A percentile compares a stretch with the other conserved stretches of the same genome.
Conservation (phyloP, 2,329 filamentous ascomycete species). For the Berkeleyomyces basicola region DNA sequence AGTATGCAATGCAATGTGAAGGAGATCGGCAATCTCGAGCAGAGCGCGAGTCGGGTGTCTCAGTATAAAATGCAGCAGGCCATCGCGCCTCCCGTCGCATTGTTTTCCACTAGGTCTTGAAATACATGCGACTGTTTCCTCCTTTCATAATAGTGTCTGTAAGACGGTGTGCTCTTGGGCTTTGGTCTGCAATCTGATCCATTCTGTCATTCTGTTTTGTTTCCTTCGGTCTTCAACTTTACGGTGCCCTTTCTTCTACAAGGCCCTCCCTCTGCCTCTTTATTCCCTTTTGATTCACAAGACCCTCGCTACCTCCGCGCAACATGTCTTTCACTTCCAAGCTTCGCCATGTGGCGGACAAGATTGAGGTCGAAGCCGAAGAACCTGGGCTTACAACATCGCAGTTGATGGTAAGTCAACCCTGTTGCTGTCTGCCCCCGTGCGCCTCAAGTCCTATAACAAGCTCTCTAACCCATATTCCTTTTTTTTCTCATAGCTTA, state of each 20-base stretch:
- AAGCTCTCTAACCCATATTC: background rate
- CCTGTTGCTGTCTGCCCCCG: background rate
- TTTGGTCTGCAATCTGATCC: background rate
- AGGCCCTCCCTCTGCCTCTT: background rate
- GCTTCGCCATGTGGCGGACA: slow-evolving; percentile 28
- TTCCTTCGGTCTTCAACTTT: background rate
- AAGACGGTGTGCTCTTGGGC: background rate
- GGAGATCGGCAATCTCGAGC: background rate
- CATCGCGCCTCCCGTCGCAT: background rate
- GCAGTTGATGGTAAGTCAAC: slow-evolving; percentile 52
- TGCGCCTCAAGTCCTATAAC: background rate
- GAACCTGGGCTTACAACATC: slow-evolving; percentile 52
- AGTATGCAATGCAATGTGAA: background rate
- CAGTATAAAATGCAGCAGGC: background rate
- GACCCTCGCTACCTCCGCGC: background rate
- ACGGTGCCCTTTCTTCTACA: background rate
- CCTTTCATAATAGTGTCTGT: background rate
- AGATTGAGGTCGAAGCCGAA: slow-evolving; percentile 57
- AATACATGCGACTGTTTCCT: background rate
- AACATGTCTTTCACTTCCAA: slow-evolving; percentile 1
- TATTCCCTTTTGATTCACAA: background rate
- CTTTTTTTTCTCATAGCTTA: slow-evolving; percentile 34
- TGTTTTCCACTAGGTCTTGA: background rate
- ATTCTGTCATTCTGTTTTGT: background rate
- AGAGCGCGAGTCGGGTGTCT: background rate